Percentiles rank a stretch among this genome's conserved stretches.
Conservation (phyloP, 2,329 filamentous ascomycete genomes). For the Cytospora leucostoma region DNA sequence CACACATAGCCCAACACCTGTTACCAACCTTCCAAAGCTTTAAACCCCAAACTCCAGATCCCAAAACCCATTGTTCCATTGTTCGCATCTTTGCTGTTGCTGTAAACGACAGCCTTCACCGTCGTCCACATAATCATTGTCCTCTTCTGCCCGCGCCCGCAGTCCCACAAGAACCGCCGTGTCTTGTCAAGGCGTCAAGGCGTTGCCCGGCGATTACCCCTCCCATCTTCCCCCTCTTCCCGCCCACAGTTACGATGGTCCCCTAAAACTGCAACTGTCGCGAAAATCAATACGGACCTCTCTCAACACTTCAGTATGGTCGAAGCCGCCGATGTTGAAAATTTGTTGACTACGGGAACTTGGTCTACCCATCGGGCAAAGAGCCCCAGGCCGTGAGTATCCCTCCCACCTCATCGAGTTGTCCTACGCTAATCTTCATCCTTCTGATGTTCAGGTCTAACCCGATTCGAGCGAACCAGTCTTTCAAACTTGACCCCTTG, state of each 20-base stretch:
- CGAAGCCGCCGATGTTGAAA: conserved; percentile 47
- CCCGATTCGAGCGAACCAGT: conserved; percentile 25
- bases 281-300: not conserved
- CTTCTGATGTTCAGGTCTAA: conserved; percentile 9
- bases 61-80: not conserved
- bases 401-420: not conserved
- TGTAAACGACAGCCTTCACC: conserved; percentile 2
- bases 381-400: conserved; percentile 39
- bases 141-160: not conserved
- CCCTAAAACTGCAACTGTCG: not conserved
- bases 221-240: not conserved
- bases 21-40: conserved; percentile 7
- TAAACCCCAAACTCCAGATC: not conserved
- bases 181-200: not conserved
- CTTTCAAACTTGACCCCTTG: conserved; percentile 16
- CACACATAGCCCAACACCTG: conserved; percentile 10
- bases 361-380: conserved; percentile 51
- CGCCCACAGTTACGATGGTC: conserved; percentile 6
- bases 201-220: conserved; percentile 9
- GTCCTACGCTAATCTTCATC: conserved; percentile 9
- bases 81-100: conserved; percentile 17
- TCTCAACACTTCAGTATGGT: conserved; percentile 41
- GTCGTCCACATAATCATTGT: not conserved
- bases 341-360: conserved; percentile 51
- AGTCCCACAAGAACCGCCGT: not conserved